Evolutionary conservation across 768 basidiomycete species (phyloP).

Genomic region (Suillus brevipes): DNA sequence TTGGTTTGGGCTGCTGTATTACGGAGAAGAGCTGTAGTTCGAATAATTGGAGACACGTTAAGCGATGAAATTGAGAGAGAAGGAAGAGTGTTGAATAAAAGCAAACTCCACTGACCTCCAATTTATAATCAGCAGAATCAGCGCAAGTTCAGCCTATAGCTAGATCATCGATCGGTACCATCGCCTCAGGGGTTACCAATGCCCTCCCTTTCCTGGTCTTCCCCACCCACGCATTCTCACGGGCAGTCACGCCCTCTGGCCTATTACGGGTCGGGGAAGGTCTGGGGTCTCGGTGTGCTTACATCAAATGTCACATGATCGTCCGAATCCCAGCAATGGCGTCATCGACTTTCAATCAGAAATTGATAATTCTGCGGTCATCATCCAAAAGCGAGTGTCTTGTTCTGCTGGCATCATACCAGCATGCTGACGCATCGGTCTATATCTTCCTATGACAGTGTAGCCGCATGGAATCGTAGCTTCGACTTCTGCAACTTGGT

Average conservation of each 20-base stretch:
- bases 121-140: constrained; percentile 27
- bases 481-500: not conserved
- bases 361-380: not conserved
- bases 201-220: constrained; percentile 25
- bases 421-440: not conserved
- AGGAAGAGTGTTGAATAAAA: not conserved
- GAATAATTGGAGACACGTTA: not conserved
- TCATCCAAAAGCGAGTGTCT: not conserved
- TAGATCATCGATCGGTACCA: not conserved
- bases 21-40: not conserved
- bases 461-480: not conserved
- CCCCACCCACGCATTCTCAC: constrained; percentile 28
- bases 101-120: not conserved
- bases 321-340: not conserved
- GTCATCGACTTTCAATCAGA: not conserved
- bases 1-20: not conserved
- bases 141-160: too few species aligned
- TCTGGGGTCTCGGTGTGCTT: not conserved
- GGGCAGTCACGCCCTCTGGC: constrained; percentile 1
- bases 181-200: constrained; percentile 6
- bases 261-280: not conserved
- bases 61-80: not conserved
- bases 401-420: not conserved
- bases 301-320: not conserved
- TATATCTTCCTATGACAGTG: not conserved